A percentile compares a stretch with the other conserved stretches of the same genome.
Conservation (phyloP, 1,139 yeast species). For the Taphrina confusa region DNA sequence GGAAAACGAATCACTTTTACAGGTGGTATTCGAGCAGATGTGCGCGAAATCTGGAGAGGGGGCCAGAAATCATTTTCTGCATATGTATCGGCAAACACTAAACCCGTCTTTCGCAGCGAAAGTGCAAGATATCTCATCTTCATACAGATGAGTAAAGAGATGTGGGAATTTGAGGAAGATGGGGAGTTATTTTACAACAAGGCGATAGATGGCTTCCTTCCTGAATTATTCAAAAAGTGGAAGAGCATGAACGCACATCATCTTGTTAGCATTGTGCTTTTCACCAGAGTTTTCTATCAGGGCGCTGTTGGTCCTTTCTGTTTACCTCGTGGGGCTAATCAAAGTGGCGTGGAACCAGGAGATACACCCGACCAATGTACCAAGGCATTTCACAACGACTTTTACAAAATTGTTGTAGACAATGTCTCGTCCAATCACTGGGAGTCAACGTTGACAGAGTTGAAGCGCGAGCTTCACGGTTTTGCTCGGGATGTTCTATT, state of each 20-base stretch:
- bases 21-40: constrained; percentile 63
- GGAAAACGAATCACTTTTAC: constrained; percentile 67
- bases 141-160: constrained; percentile 86
- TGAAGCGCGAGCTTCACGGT: constrained; percentile 80
- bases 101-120: constrained; percentile 82
- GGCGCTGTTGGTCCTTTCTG: constrained; percentile 30
- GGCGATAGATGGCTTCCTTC: constrained; percentile 84
- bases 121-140: constrained; percentile 81
- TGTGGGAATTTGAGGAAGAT: constrained; percentile 98
- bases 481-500: constrained; percentile 72
- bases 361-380: neutral
- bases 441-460: constrained; percentile 86
- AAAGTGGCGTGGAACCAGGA: neutral
- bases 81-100: constrained; percentile 72
- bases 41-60: constrained; percentile 66
- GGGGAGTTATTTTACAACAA: constrained; percentile 94
- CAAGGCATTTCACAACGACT: constrained; percentile 54
- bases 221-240: constrained; percentile 88
- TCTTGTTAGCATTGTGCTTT: constrained; percentile 83
- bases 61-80: constrained; percentile 59
- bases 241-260: constrained; percentile 83
- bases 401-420: constrained; percentile 90
- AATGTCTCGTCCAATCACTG: constrained; percentile 64
- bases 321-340: neutral
- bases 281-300: constrained; percentile 68